Percentiles rank a stretch among this genome's conserved stretches.
phyloP scores from a whole-genome alignment of 2,329 filamentous ascomycete genomes.

The Grosmannia huntii region DNA sequence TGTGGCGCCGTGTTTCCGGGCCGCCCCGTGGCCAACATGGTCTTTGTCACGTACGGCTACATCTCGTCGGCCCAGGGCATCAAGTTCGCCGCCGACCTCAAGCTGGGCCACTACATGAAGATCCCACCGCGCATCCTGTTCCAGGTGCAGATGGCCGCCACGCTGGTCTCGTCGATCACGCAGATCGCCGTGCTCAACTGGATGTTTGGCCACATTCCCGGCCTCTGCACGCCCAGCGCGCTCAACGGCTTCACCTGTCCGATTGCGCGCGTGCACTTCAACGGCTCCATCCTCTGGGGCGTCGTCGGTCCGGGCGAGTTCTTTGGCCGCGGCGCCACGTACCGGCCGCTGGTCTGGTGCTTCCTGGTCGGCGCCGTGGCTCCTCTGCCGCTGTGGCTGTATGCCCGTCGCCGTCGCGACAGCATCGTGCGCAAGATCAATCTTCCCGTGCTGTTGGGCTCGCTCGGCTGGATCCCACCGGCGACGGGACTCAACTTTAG shows the following conservation, averaged over 20 bases:
- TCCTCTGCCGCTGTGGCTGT: conserved; percentile 62
- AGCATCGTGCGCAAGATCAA: conserved; percentile 66
- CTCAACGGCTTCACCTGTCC: conserved; percentile 82
- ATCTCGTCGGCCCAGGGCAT: conserved; percentile 81
- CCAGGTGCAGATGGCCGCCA: conserved; percentile 64
- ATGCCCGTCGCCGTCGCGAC: conserved; percentile 44
- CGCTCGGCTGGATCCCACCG: conserved; percentile 75
- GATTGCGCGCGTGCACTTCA: conserved; percentile 79
- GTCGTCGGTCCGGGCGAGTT: conserved; percentile 74
- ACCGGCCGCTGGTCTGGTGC: conserved; percentile 66
- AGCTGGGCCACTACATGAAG: conserved; percentile 82
- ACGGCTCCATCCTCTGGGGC: conserved; percentile 81
- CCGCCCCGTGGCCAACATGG: conserved; percentile 81
- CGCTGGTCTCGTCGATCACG: conserved; percentile 62
- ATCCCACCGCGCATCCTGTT: conserved; percentile 71
- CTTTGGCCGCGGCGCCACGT: conserved; percentile 64
- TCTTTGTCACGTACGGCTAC: conserved; percentile 84
- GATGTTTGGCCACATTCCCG: conserved; percentile 70
- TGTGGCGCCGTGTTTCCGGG: conserved; percentile 74
- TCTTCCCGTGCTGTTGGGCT: conserved; percentile 71
- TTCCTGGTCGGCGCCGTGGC: conserved; percentile 66
- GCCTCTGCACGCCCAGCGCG: conserved; percentile 67
- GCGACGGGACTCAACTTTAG: conserved; percentile 80
- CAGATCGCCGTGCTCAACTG: conserved; percentile 80
- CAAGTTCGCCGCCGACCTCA: conserved; percentile 78